These are phyloP conservation scores for Calocybe gambosa DNA, from an alignment of 1,284 basidiomycete genomes.

Conservation along the genomic window DNA sequence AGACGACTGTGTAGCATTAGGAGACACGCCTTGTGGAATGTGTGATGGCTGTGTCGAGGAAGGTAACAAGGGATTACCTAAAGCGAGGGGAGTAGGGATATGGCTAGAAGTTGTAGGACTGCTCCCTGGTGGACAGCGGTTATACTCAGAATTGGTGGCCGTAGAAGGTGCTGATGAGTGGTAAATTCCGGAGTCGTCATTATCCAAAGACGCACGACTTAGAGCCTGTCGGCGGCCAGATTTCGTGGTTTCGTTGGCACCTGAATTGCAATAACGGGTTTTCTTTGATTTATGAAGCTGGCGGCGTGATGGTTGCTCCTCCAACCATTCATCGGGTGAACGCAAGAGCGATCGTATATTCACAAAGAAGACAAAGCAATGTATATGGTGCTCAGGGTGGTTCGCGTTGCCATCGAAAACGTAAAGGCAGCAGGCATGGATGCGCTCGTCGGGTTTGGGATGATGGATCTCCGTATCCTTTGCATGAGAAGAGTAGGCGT, in stretches of 20 bases:
- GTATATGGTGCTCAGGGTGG: constrained; percentile 27
- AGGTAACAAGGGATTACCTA: background rate
- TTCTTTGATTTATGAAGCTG: background rate
- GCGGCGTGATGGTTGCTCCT: background rate
- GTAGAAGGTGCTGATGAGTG: background rate
- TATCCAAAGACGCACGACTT: background rate
- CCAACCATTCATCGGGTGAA: constrained; percentile 28
- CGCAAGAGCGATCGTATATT: constrained; percentile 39
- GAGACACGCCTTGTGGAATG: constrained; percentile 17
- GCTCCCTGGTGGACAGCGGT: background rate
- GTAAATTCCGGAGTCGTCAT: background rate
- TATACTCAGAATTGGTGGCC: background rate
- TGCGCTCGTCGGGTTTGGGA: constrained; percentile 37
- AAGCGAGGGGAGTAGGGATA: background rate
- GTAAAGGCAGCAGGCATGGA: constrained; percentile 42
- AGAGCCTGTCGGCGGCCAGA: background rate
- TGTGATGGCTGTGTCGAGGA: background rate
- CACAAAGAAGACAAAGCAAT: constrained; percentile 45
- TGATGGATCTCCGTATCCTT: constrained; percentile 31
- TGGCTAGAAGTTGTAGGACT: background rate
- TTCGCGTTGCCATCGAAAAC: constrained; percentile 31
- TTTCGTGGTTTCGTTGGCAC: background rate
- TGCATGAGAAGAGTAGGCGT: background rate
- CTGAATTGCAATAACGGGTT: background rate
- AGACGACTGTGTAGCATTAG: constrained; percentile 4